phyloP scores from a whole-genome alignment of 148 eudicot species.

The Vaccinium myrtillus region DNA sequence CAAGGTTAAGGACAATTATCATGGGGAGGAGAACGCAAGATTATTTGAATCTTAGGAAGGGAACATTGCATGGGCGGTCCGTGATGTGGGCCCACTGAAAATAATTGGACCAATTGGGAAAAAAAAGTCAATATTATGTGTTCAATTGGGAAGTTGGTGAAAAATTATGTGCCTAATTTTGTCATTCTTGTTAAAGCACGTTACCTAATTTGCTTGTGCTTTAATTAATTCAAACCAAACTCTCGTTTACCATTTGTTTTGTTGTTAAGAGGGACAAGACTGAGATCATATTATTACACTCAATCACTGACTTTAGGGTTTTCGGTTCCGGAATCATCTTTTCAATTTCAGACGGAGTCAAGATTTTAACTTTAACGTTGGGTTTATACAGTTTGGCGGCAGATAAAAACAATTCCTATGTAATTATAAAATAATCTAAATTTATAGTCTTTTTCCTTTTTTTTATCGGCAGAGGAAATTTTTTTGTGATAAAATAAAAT shows the following conservation, averaged over 20 bases:
- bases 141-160: conserved; percentile 9
- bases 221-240: not conserved
- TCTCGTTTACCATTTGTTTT: not conserved
- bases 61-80: conserved; percentile 6
- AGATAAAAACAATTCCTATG: too few species aligned
- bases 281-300: not conserved
- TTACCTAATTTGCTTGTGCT: not conserved
- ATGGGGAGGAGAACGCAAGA: not conserved
- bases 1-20: not conserved
- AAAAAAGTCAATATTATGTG: not conserved
- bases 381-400: too few species aligned
- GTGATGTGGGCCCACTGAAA: conserved; percentile 4
- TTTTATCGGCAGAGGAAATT: too few species aligned
- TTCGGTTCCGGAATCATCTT: not conserved
- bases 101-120: not conserved
- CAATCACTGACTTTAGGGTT: conserved; percentile 9
- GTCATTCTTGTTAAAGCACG: not conserved
- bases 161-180: conserved; percentile 8
- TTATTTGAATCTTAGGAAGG: not conserved
- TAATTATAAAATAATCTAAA: too few species aligned
- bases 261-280: not conserved
- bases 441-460: too few species aligned
- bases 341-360: not conserved
- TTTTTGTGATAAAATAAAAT: too few species aligned
- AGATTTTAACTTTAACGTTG: too few species aligned